phyloP scores from a whole-genome alignment of 345 rosid genomes.

The Euphorbia peplus region DNA sequence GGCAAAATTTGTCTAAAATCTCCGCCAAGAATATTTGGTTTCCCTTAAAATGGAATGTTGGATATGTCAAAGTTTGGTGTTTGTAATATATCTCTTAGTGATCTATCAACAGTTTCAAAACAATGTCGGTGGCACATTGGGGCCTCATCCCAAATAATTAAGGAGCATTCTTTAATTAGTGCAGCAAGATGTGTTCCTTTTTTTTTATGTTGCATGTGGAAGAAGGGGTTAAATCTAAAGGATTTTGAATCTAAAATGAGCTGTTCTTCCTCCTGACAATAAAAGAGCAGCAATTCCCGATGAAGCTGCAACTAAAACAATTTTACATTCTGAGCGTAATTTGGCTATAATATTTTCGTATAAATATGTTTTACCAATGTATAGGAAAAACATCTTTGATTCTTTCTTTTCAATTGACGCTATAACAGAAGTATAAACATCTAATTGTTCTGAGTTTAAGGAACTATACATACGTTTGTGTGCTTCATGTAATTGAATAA shows the following conservation, averaged over 20 bases:
- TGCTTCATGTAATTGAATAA: too few relatives aligned
- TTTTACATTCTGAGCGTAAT: too few relatives aligned
- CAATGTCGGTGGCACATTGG: constrained; percentile 7
- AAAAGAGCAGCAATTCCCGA: neutral
- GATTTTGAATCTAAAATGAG: constrained; percentile 14
- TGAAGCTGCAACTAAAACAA: neutral
- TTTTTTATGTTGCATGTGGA: constrained; percentile 7
- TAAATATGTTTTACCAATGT: neutral
- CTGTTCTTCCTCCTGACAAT: neutral
- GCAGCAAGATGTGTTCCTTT: neutral
- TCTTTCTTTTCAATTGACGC: too few relatives aligned
- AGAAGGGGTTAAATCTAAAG: neutral
- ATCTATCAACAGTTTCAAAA: neutral
- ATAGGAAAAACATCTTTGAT: too few relatives aligned
- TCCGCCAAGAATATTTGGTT: too few relatives aligned
- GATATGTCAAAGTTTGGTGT: too few relatives aligned
- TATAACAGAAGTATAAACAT: too few relatives aligned
- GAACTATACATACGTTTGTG: too few relatives aligned
- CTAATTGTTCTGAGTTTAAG: too few relatives aligned
- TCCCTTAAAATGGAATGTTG: too few relatives aligned
- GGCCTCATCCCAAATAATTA: neutral
- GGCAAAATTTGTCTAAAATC: too few relatives aligned
- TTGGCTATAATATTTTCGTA: neutral
- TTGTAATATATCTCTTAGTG: neutral
- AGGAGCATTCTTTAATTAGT: neutral